Evolutionary conservation across 352 stramenopile species (phyloP), one percentile per base, ranked within the genome.

Genomic region (Globisporangium middletonii): DNA sequence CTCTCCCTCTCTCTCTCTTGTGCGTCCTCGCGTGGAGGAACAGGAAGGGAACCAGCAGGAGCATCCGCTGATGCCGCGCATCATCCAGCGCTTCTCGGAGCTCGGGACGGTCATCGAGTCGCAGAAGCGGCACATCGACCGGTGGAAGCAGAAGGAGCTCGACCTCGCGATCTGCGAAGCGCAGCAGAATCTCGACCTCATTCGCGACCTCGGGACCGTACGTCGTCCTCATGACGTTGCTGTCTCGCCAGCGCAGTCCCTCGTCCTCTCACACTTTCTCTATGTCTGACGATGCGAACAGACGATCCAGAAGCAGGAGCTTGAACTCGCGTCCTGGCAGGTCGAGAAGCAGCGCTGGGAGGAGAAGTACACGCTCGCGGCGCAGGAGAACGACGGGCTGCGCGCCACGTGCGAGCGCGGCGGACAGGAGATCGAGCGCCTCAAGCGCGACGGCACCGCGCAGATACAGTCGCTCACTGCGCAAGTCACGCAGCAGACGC

Each of bases 131-230:
- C 78, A 93, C 49, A 92, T 91, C 37, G 81, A 93, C 54, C 77
- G 75, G 26, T 93, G 83, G 83, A 93, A 93, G 72, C 71, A 83
- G 57, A 89, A 89, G 65, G 83, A 92, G 50, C 62, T 91, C 47
- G 81, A 93, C 41, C 62, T 90, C 49, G 79, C 82, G 27, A 92
- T 91, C 60, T 81, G 72, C 13, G 83, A 91, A 48, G 62, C 71
- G 1, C 72, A 90, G 50, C 71, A 88, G 50, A 88, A 83, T 47
- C 55, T 89, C 27, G 77, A 88, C 50, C 45, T 88, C 12, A 83
- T 88, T 27, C 50, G 52, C 23, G 66, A 86, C 27, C 63, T 92
- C 4, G 75, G 75, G 50, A 60, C 75, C 53, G 79, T 89, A 57
- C 19, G 61, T 49, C 9, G 4, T 7, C 27, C 12, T 30, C 3